Base-by-base conservation (phyloP, 2,329 filamentous ascomycete species). In the Trematosphaeria pertusa region DNA sequence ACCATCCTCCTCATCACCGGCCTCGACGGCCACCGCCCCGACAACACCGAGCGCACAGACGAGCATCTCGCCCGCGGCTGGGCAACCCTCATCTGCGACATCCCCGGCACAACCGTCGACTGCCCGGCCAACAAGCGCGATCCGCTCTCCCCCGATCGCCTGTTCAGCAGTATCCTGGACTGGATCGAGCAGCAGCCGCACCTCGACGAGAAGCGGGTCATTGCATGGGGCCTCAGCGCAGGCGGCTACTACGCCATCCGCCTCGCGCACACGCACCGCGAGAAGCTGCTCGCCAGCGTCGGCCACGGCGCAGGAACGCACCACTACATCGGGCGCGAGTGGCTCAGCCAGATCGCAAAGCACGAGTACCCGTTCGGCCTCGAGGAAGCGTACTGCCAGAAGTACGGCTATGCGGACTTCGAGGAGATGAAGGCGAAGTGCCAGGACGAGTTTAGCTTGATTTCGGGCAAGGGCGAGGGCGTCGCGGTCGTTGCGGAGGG, bases 351-450 rank as follows among this genome's bases (percentile, higher is more conserved):
- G 4, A 75, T 79, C n/a, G 75, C 78, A 40, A 71, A 78, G 43
- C 71, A 83, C 31, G 82, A 84, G 58, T 85, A 84, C 54, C 81
- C 82, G 0, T 84, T 84, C 52, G 81, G 82, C 15, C 73, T 81
- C 2, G 77, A 77, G 12, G 69, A 69, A 28, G 79, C 78, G 0
- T 70, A 81, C 38, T 71, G 70, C 1, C 69, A 72, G 48, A 81
- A 81, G 48, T 81, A 70, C 42, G 69, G 71, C 0, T 73, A 73
- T 18, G 36, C 26, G 0, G 56, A 61, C 15, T 66, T 72, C 28
- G 64, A 69, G 11, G 62, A 67, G 36, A 78, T 81, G 68, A 78
- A 77, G 57, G 65, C 73, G 35, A 76, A 77, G 50, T 78, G 74
- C 28, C 67, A 69, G 8, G 72, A 73, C 37, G 79, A 78, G 56